A percentile compares a stretch with the other conserved stretches of the same genome.
Conservation (phyloP, 345 rosid species). For the Cochlearia excelsa region DNA sequence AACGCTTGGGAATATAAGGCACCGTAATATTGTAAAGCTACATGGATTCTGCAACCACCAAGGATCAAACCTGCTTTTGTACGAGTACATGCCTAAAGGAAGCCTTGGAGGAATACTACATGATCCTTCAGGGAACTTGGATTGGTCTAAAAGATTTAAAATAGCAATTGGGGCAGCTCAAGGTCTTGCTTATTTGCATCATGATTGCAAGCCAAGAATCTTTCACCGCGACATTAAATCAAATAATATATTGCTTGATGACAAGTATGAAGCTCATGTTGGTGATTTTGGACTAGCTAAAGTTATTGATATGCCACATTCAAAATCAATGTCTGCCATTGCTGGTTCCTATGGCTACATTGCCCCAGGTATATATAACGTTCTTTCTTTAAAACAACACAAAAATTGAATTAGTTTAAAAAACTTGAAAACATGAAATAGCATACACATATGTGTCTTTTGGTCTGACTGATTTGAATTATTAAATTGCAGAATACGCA, state of each 20-base stretch:
- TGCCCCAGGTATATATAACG: conserved; percentile 52
- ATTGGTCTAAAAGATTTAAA: conserved; percentile 71
- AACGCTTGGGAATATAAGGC: conserved; percentile 79
- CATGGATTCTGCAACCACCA: conserved; percentile 84
- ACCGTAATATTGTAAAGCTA: conserved; percentile 86
- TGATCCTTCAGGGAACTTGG: conserved; percentile 47
- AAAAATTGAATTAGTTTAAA: too few relatives aligned
- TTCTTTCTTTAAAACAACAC: not conserved
- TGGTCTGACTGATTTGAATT: too few relatives aligned
- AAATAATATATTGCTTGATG: conserved; percentile 52
- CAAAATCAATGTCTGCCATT: conserved; percentile 90
- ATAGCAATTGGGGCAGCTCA: conserved; percentile 66
- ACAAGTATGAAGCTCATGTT: conserved; percentile 79
- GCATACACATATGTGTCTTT: too few relatives aligned
- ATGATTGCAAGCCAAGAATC: conserved; percentile 85
- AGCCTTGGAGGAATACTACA: conserved; percentile 81
- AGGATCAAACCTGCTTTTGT: conserved; percentile 72
- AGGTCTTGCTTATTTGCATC: conserved; percentile 65
- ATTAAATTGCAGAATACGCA: conserved; percentile 60
- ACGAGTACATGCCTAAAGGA: conserved; percentile 43
- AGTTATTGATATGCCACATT: conserved; percentile 82
- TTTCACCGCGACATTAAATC: conserved; percentile 76
- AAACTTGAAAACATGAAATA: too few relatives aligned
- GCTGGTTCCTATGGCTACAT: conserved; percentile 98
- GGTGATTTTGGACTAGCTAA: conserved; percentile 95